Base-by-base conservation (phyloP, 1,284 basidiomycete genomes). In the Papiliotrema nemorosa region DNA sequence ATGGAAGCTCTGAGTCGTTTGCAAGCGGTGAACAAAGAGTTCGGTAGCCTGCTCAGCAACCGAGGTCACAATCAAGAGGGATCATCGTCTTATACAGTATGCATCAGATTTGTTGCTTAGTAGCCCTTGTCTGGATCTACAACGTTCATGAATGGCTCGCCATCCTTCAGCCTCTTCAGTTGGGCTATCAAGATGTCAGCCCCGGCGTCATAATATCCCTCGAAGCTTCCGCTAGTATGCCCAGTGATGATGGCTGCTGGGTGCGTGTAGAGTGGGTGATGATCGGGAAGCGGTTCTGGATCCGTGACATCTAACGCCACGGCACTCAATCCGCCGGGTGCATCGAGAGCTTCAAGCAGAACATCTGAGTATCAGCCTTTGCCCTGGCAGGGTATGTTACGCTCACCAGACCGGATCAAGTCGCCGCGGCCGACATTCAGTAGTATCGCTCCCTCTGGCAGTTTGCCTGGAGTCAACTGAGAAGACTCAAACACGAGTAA, bases 341-440 rank as follows among this genome's bases (percentile, higher is more conserved):
- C 29, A 33, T 66, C 49, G 14, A 73, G 61, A 1, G 63, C 62
- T 10, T 54, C 37, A 29, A 72, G 50, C 26, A 72, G 57, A 49
- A 61, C 60, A 16, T 72, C 70, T 70, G 57, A 27, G 7, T 12
- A n/a, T n/a, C n/a, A n/a, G n/a, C n/a, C n/a, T n/a, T n/a, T 43
- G 1, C n/a, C 25, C 12, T 49, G 41, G 10, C 18, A 55, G n/a
- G n/a, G n/a, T n/a, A n/a, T n/a, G 52, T 2, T 12, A 34, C 12
- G 55, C 60, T 52, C 43, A 67, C 67, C 66, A 1, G 67, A 64
- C 22, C 57, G 47, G 37, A 69, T 57, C 13, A 76, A 54, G 53
- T 72, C 67, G 16, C 74, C 74, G 36, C 73, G 63, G 9, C 74
- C 73, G 29, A 76, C 69, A 53, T 75, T 76, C 50, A 76, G 52